Percentiles rank a stretch among this genome's conserved stretches.
Conservation (phyloP, 2,329 filamentous ascomycete genomes). For the Volutella citrinella region DNA sequence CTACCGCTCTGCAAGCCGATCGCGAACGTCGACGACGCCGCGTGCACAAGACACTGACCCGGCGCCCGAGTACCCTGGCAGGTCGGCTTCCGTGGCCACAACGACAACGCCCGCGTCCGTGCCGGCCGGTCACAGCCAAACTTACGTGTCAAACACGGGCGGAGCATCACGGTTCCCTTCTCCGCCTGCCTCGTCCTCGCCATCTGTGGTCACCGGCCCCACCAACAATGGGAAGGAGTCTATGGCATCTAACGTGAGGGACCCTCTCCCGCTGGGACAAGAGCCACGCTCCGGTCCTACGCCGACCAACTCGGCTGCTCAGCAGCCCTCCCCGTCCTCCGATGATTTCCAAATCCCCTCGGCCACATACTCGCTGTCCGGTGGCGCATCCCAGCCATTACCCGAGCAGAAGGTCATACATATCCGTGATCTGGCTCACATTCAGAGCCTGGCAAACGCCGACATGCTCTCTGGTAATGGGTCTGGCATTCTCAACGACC, state of each 20-base stretch:
- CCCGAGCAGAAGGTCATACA: slow-evolving; percentile 60
- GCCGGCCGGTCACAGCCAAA: slow-evolving; percentile 18
- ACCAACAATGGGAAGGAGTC: slow-evolving; percentile 43
- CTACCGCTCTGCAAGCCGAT: slow-evolving; percentile 28
- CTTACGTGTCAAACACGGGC: slow-evolving; percentile 31
- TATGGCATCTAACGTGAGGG: slow-evolving; percentile 45
- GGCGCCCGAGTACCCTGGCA: slow-evolving; percentile 14
- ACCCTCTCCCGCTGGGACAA: slow-evolving; percentile 26
- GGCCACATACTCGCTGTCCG: slow-evolving; percentile 32
- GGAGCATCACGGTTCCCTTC: slow-evolving; percentile 50
- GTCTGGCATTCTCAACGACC: slow-evolving; percentile 48
- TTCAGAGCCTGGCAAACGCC: slow-evolving; percentile 81
- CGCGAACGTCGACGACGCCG: slow-evolving; percentile 27
- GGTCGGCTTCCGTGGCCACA: slow-evolving; percentile 13
- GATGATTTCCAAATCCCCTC: slow-evolving; percentile 37
- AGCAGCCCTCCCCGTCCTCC: slow-evolving; percentile 35
- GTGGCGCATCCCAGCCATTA: slow-evolving; percentile 24
- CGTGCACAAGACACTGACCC: slow-evolving; percentile 24
- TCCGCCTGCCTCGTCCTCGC: slow-evolving; percentile 53
- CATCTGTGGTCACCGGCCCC: slow-evolving; percentile 36
- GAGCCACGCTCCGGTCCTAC: slow-evolving; percentile 18
- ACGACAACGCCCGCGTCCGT: slow-evolving; percentile 14
- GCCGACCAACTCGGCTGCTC: slow-evolving; percentile 16
- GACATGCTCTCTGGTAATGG: slow-evolving; percentile 59
- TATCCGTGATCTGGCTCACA: slow-evolving; percentile 85